Base-by-base conservation (phyloP, 225 moss, liverwort and hornwort species). In the Neckera pumila region DNA sequence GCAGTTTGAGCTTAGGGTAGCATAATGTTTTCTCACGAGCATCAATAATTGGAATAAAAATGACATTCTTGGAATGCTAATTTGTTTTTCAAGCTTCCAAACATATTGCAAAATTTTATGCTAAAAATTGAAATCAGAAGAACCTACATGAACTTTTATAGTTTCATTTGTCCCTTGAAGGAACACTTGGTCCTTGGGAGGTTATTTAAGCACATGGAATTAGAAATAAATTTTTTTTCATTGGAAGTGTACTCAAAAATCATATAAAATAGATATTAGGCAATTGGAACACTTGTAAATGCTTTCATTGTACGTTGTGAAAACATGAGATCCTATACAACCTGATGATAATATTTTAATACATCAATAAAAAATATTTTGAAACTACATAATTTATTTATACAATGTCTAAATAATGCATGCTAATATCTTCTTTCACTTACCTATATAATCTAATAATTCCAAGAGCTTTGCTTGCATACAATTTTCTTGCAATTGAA, bases 151-250 rank as follows among this genome's bases (percentile, higher is more conserved):
- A 71, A 71, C 9, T 69, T 27, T 42, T n/a, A n/a, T n/a, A n/a
- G n/a, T n/a, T n/a, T n/a, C 1, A 15, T 42, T 22, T 69, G 13
- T 69, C 22, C 4, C 7, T 22, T 22, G 1, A 38, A 6, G 12
- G 4, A 21, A 1, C 1, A 22, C 7, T n/a, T 67, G 12, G 22
- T n/a, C n/a, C 1, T 38, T 67, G 21, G 38, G 22, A 6, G 2
- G 12, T 47, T 47, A 47, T 47, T 67, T 22, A 6, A n/a, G 3
- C 10, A n/a, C 0, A 21, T 67, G 12, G n/a, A 67, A n/a, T 21
- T 21, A 21, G 12, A 67, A n/a, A 20, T n/a, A 6, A 6, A 67
- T 33, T 22, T 12, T n/a, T 12, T 38, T 67, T 21, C 4, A 67
- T n/a, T 69, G 22, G 38, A n/a, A 38, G 38, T 38, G 12, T 12